Percentiles rank a stretch among this genome's conserved stretches.
Conservation (phyloP, 805 yeast genomes). For the Barnettozyma wickerhamii region DNA sequence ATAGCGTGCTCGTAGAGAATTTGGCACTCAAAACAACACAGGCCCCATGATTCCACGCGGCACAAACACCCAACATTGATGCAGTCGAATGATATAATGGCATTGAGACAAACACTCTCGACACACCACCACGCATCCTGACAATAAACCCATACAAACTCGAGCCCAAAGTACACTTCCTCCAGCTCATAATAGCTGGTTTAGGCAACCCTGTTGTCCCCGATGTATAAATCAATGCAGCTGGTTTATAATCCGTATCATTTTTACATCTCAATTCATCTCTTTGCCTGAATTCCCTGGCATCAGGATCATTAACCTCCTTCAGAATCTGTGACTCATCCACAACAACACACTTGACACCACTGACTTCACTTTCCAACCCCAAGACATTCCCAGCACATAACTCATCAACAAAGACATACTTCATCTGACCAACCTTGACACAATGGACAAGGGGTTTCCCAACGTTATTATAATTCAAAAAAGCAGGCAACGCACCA, state of each 20-base stretch:
- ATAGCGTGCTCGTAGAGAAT: conserved; percentile 78
- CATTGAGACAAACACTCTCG: conserved; percentile 83
- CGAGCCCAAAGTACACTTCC: conserved; percentile 72
- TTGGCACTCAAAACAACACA: conserved; percentile 74
- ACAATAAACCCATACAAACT: conserved; percentile 65
- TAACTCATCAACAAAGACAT: conserved; percentile 72
- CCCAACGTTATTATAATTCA: conserved; percentile 76
- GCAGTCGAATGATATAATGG: conserved; percentile 96
- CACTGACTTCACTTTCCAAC: conserved; percentile 33
- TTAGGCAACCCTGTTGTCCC: conserved; percentile 96
- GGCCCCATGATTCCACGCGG: conserved; percentile 63
- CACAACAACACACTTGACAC: conserved; percentile 39
- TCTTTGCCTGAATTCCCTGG: conserved; percentile 50
- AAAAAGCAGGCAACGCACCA: conserved; percentile 84
- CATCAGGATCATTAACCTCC: conserved; percentile 34
- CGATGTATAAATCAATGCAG: conserved; percentile 78
- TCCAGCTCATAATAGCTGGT: conserved; percentile 91
- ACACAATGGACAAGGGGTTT: conserved; percentile 77
- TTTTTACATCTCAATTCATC: conserved; percentile 54
- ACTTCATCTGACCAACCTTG: conserved; percentile 55
- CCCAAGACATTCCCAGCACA: conserved; percentile 55
- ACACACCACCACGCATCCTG: conserved; percentile 46
- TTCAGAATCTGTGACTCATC: conserved; percentile 45
- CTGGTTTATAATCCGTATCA: conserved; percentile 56
- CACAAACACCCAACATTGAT: conserved; percentile 77